Base-by-base conservation (phyloP, 495 filamentous ascomycete genomes). In the Chaetomidium leptoderma region DNA sequence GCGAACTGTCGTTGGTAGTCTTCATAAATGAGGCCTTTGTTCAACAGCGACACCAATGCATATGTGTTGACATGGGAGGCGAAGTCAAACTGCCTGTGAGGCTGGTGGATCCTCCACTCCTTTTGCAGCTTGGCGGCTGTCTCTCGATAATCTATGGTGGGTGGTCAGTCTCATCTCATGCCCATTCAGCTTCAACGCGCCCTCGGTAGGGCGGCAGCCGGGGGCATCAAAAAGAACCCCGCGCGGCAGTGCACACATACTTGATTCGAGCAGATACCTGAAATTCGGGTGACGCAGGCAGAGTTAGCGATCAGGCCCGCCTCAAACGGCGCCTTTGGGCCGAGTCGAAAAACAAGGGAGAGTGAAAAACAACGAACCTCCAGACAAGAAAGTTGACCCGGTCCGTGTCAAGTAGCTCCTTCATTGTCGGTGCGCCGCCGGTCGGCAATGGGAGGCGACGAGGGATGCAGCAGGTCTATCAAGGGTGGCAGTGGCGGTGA, bases 321-420 rank as follows among this genome's bases (percentile, higher is more conserved):
- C 23, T 40, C 17, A 16, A 21, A 55, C 57, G 39, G 45, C 47
- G 58, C 45, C 35, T 35, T 50, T 21, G 30, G 48, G 26, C 45
- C 40, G 48, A 24, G 57, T 59, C 56, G 61, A 62, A 43, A n/a
- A n/a, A n/a, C n/a, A n/a, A n/a, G n/a, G n/a, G n/a, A 60, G 59
- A 11, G 17, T 24, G 50, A 27, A 65, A 67, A 67, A 71, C 61
- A 64, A 82, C 90, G 74, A 82, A 97, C 90, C 91, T 91, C 89
- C 91, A 96, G 79, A 98, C 89, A 76, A 98, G 80, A 80, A 92
- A 97, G 82, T 97, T 98, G 78, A 97, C 84, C 76, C 92, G 87
- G 79, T 97, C 84, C 60, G 91, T 92, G 73, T 89, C 87, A 67
- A 98, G 82, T 59, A 74, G 65, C 67, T 83, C 80, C 70, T 83